phyloP scores from a whole-genome alignment of 345 rosid species.

The Isatis tinctoria region DNA sequence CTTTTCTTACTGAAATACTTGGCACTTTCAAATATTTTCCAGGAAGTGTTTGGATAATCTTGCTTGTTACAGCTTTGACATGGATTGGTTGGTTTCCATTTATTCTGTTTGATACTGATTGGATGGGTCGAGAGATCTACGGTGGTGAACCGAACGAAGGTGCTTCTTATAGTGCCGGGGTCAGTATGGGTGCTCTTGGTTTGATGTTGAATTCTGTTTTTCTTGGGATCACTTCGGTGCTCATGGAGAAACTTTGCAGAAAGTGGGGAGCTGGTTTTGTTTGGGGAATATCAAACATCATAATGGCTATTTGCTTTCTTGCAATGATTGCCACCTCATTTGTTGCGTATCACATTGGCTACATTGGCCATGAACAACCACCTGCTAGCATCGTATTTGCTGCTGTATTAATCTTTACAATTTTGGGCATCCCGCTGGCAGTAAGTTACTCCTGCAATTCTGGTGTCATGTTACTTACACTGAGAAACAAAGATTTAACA shows the following conservation, averaged over 20 bases:
- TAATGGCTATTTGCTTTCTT: slow-evolving; percentile 88
- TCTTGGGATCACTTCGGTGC: slow-evolving; percentile 88
- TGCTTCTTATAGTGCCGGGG: slow-evolving; percentile 58
- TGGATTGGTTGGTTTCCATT: slow-evolving; percentile 97
- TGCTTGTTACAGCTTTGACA: slow-evolving; percentile 76
- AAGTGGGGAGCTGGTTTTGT: slow-evolving; percentile 95
- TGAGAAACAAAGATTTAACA: not conserved
- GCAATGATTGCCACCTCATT: slow-evolving; percentile 63
- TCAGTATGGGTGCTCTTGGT: slow-evolving; percentile 86
- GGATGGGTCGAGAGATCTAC: slow-evolving; percentile 96
- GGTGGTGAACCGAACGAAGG: slow-evolving; percentile 86
- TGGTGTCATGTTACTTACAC: not conserved
- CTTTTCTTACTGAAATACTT: slow-evolving; percentile 82
- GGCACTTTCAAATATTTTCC: slow-evolving; percentile 86
- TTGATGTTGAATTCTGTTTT: slow-evolving; percentile 87
- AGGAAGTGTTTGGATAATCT: slow-evolving; percentile 52
- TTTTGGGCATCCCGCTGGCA: slow-evolving; percentile 89
- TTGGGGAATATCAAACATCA: slow-evolving; percentile 81
- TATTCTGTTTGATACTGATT: slow-evolving; percentile 90
- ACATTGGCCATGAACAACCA: slow-evolving; percentile 55
- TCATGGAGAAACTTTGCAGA: slow-evolving; percentile 91
- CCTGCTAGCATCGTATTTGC: slow-evolving; percentile 67
- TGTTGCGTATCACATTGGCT: slow-evolving; percentile 54
- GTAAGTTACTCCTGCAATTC: slow-evolving; percentile 46
- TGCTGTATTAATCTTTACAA: slow-evolving; percentile 58